Evolutionary conservation across 768 basidiomycete species (phyloP).

Genomic region (Hemileccinum impolitum): DNA sequence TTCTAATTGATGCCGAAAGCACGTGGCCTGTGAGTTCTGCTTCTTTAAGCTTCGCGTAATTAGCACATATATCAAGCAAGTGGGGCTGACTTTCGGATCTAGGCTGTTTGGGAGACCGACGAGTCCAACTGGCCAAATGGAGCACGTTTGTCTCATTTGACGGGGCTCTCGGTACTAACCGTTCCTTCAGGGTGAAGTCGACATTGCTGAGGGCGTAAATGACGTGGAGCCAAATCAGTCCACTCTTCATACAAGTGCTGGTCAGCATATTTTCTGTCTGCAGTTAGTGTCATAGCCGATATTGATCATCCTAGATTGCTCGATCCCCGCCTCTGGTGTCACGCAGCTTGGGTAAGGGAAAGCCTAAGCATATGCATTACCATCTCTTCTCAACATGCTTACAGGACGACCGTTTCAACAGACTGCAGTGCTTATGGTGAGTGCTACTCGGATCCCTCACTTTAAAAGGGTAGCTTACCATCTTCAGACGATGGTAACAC

Average conservation of each 20-base stretch:
- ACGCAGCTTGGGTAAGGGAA: slow-evolving; percentile 23
- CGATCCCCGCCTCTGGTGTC: slow-evolving; percentile 23
- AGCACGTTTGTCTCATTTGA: slow-evolving; percentile 9
- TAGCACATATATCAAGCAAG: not conserved
- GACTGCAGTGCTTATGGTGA: slow-evolving; percentile 23
- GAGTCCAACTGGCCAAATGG: slow-evolving; percentile 24
- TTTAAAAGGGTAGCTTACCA: not conserved
- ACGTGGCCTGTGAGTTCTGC: slow-evolving; percentile 36
- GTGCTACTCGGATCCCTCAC: not conserved
- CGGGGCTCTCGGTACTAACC: not conserved
- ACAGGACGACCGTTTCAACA: slow-evolving; percentile 19
- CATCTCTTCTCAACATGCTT: not conserved
- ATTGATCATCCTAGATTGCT: slow-evolving; percentile 18
- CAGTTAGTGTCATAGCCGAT: not conserved
- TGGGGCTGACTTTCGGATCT: slow-evolving; percentile 5
- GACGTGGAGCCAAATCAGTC: slow-evolving; percentile 47
- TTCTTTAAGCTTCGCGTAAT: not conserved
- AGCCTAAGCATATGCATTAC: not conserved
- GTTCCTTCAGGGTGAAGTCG: slow-evolving; percentile 26
- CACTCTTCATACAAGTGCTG: slow-evolving; percentile 54
- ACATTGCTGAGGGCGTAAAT: slow-evolving; percentile 45
- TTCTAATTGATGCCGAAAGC: slow-evolving; percentile 12
- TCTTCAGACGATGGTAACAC: slow-evolving; percentile 27
- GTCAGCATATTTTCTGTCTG: slow-evolving; percentile 25
- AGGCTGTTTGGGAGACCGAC: slow-evolving; percentile 30